Conservation (phyloP, 164 flowering plant species). For the Hamamelis virginiana region DNA sequence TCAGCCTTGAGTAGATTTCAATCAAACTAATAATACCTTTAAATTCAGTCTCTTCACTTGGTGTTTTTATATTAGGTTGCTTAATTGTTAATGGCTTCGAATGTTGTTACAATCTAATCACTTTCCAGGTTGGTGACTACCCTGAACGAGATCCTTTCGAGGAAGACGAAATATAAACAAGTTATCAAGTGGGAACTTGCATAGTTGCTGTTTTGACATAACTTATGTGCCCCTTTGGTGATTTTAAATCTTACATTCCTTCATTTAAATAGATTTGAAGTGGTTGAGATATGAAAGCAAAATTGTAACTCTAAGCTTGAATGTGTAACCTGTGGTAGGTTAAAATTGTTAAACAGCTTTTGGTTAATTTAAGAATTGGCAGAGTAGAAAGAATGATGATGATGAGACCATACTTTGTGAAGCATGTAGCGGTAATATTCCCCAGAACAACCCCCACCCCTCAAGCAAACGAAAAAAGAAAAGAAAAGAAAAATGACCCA, state of each 20-base stretch:
- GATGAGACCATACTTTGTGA: too few species aligned
- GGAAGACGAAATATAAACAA: constrained; percentile 56
- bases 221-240: neutral
- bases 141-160: constrained; percentile 63
- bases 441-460: too few species aligned
- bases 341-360: neutral
- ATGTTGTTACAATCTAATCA: neutral
- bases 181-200: neutral
- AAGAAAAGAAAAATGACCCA: too few species aligned
- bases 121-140: constrained; percentile 66
- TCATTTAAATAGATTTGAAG: neutral
- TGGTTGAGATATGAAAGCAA: neutral
- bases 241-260: neutral
- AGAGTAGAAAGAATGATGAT: too few species aligned
- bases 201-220: neutral
- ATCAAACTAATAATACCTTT: too few species aligned
- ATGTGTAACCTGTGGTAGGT: neutral
- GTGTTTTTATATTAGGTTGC: neutral
- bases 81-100: neutral
- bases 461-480: too few species aligned
- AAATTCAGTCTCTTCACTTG: neutral
- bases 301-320: too few species aligned
- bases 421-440: too few species aligned
- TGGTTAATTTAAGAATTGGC: neutral
- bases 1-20: too few species aligned